Evolutionary conservation across 768 basidiomycete genomes (phyloP).

Genomic region (Agrocybe pediades): DNA sequence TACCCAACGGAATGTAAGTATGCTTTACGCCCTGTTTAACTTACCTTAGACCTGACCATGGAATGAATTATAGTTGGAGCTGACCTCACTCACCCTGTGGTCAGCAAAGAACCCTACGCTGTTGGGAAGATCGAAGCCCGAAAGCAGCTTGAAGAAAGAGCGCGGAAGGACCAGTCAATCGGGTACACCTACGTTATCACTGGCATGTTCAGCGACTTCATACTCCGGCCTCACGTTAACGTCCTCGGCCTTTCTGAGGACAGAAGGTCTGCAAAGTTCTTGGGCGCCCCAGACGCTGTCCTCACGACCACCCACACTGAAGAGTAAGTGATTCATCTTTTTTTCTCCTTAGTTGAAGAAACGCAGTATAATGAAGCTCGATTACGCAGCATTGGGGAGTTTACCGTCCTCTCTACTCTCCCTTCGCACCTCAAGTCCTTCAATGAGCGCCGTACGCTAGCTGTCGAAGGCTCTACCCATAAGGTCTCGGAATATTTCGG

Average conservation of each 20-base stretch:
- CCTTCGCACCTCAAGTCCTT: slow-evolving; percentile 7
- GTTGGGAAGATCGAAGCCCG: slow-evolving; percentile 3
- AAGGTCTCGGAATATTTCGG: slow-evolving; percentile 1
- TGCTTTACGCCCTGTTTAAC: not conserved
- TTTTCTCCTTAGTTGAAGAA: too few species aligned
- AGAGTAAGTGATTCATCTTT: slow-evolving; percentile 1
- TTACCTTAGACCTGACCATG: too few species aligned
- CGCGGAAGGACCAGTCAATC: slow-evolving; percentile 4
- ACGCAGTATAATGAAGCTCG: not conserved
- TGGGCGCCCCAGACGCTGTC: slow-evolving; percentile 3
- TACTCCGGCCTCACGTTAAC: slow-evolving; percentile 3
- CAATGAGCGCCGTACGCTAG: slow-evolving; percentile 7
- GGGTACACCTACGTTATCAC: slow-evolving; percentile 10
- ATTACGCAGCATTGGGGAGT: not conserved
- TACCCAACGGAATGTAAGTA: slow-evolving; percentile 9
- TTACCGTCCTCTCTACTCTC: slow-evolving; percentile 1
- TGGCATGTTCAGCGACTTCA: slow-evolving; percentile 8
- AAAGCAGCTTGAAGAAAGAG: slow-evolving; percentile 6
- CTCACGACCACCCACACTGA: slow-evolving; percentile 6
- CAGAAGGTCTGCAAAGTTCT: slow-evolving; percentile 6
- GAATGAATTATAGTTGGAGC: slow-evolving; percentile 2
- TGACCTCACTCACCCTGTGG: not conserved
- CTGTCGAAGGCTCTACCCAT: slow-evolving; percentile 1
- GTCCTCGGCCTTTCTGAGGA: slow-evolving; percentile 8
- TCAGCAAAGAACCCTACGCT: slow-evolving; percentile 1